Percentiles rank a stretch among this genome's conserved stretches.
These are phyloP conservation scores for Selenicereus undatus DNA, from an alignment of 148 eudicot species.

Conservation along the genomic window DNA sequence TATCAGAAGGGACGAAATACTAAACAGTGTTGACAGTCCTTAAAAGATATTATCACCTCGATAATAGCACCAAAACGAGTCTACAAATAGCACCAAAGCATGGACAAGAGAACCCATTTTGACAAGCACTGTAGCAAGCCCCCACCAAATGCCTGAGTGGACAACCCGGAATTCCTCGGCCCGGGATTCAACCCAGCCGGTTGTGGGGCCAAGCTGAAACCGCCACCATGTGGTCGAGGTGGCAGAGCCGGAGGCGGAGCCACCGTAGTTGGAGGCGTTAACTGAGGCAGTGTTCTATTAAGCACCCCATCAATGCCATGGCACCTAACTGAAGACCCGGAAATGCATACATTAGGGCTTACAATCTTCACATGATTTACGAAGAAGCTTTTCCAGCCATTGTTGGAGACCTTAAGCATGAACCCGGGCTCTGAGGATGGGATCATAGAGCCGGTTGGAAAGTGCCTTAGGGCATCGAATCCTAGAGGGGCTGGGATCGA, in stretches of 20 bases:
- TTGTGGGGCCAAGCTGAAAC: background rate
- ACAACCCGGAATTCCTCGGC: background rate
- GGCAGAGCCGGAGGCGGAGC: background rate
- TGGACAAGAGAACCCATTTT: background rate
- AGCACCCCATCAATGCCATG: conserved; percentile 61
- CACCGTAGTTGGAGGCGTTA: background rate
- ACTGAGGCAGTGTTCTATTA: background rate
- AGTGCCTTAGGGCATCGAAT: conserved; percentile 41
- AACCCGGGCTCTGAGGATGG: conserved; percentile 46
- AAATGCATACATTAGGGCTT: conserved; percentile 59
- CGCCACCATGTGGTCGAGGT: background rate
- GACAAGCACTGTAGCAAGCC: background rate
- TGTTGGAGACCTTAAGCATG: conserved; percentile 42
- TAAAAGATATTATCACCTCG: no score
- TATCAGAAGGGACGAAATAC: no score
- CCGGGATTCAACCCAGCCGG: background rate
- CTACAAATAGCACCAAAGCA: background rate
- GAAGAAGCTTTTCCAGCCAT: conserved; percentile 45
- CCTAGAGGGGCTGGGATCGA: conserved; percentile 63
- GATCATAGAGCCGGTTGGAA: conserved; percentile 57
- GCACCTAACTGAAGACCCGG: conserved; percentile 47
- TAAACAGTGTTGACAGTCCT: no score
- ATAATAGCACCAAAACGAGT: no score
- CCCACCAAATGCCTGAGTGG: background rate
- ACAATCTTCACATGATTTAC: conserved; percentile 46